These are phyloP conservation scores for Coffea humblotiana DNA, from an alignment of 305 asterid genomes.

Conservation along the genomic window DNA sequence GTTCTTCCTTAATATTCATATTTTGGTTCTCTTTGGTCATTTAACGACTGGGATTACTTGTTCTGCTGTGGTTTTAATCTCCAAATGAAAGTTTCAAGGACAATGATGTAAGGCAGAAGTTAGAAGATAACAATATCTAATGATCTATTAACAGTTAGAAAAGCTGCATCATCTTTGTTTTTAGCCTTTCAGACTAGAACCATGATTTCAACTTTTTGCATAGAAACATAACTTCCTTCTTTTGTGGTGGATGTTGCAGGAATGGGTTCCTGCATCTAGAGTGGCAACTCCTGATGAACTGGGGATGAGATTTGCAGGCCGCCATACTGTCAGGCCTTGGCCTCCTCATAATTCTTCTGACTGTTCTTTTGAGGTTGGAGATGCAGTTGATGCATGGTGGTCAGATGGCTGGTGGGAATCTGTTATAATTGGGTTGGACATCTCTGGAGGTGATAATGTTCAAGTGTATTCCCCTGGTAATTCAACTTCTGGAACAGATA, in stretches of 20 bases:
- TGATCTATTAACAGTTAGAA: neutral
- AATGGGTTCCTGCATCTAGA: conserved; percentile 43
- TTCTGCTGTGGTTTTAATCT: neutral
- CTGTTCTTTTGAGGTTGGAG: conserved; percentile 38
- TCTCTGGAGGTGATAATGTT: conserved; percentile 22
- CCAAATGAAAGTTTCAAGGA: neutral
- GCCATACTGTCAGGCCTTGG: conserved; percentile 58
- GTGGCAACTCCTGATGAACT: conserved; percentile 47
- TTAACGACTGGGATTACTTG: neutral
- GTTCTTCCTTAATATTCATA: neutral
- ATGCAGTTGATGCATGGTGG: conserved; percentile 69
- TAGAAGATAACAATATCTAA: neutral
- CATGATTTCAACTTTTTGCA: neutral
- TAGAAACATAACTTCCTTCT: neutral
- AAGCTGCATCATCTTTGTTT: neutral
- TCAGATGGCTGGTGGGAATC: conserved; percentile 80
- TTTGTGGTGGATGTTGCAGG: conserved; percentile 28
- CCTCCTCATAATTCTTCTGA: conserved; percentile 29
- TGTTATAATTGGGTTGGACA: conserved; percentile 38
- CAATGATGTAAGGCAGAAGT: neutral
- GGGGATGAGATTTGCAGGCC: conserved; percentile 49
- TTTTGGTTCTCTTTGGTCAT: neutral
- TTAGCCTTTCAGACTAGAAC: neutral
- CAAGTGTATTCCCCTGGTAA: conserved; percentile 62
- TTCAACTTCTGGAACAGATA: conserved; percentile 5